These are phyloP conservation scores for Rhodamnia rubescens DNA, from an alignment of 345 rosid genomes.

Conservation along the genomic window DNA sequence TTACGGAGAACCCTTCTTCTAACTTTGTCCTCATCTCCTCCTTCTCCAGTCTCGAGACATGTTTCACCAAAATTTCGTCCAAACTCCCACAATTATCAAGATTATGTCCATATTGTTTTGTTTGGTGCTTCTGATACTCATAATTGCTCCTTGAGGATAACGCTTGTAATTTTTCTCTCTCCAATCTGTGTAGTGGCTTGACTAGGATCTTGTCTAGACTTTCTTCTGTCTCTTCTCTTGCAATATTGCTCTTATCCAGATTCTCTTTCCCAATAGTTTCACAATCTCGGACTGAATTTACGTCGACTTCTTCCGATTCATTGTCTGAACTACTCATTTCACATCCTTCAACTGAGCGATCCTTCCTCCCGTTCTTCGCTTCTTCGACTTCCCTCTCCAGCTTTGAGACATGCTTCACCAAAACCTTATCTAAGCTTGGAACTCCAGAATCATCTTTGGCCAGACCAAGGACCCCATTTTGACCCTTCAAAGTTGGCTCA, in stretches of 20 bases:
- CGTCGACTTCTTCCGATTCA: background rate
- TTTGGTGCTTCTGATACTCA: slow-evolving; percentile 16
- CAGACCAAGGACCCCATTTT: background rate
- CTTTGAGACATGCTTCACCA: slow-evolving; percentile 59
- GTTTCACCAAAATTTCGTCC: slow-evolving; percentile 77
- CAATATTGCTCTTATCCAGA: slow-evolving; percentile 16
- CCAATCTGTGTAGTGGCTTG: slow-evolving; percentile 43
- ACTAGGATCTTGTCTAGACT: slow-evolving; percentile 52
- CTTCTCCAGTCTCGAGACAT: slow-evolving; percentile 60
- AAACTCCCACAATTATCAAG: slow-evolving; percentile 36
- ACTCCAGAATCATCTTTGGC: slow-evolving; percentile 18
- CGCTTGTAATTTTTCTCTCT: slow-evolving; percentile 37
- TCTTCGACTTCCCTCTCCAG: slow-evolving; percentile 83
- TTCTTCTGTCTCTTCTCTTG: slow-evolving; percentile 12
- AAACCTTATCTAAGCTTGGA: slow-evolving; percentile 65
- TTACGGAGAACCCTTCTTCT: slow-evolving; percentile 16
- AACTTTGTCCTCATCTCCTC: slow-evolving; percentile 37
- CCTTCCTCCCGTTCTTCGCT: slow-evolving; percentile 49
- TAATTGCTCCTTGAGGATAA: slow-evolving; percentile 18
- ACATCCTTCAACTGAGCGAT: slow-evolving; percentile 8
- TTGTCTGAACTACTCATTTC: slow-evolving; percentile 2
- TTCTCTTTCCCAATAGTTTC: slow-evolving; percentile 46
- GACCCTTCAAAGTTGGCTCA: slow-evolving; percentile 19
- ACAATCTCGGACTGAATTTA: background rate
- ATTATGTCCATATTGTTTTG: slow-evolving; percentile 19